These are phyloP conservation scores for Urostyla sp. DNA, from an alignment of 73 alveolate genomes.

Conservation along the genomic window DNA sequence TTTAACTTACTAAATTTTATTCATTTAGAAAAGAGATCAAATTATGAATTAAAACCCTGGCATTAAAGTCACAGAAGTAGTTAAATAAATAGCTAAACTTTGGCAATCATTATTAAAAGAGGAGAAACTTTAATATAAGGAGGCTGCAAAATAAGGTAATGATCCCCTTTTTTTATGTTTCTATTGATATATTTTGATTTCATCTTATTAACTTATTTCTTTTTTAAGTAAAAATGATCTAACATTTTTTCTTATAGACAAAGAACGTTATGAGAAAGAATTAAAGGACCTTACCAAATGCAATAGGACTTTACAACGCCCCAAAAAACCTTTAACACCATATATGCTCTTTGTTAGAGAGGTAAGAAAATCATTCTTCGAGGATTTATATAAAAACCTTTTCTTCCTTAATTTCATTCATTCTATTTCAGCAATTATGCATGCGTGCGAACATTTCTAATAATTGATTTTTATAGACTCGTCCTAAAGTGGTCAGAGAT, in stretches of 20 bases:
- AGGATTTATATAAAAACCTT: neutral
- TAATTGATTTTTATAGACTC: no score
- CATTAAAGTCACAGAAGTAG: conserved; percentile 44
- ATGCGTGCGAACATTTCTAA: no score
- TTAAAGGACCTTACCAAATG: conserved; percentile 36
- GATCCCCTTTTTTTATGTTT: neutral
- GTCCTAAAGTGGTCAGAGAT: conserved; percentile 46
- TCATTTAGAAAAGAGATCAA: conserved; percentile 35
- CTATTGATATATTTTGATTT: neutral
- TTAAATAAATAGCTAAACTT: conserved; percentile 21
- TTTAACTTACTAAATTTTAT: neutral
- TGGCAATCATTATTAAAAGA: conserved; percentile 37
- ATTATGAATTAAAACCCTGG: conserved; percentile 47
- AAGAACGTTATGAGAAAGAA: conserved; percentile 40
- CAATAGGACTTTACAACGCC: conserved; percentile 12
- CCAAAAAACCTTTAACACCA: conserved; percentile 53
- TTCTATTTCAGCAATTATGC: no score
- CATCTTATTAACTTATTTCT: no score
- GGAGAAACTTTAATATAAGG: conserved; percentile 32
- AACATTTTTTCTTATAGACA: conserved; percentile 7
- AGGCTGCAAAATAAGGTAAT: conserved; percentile 44
- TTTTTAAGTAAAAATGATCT: no score
- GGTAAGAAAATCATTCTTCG: neutral
- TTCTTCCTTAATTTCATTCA: no score
- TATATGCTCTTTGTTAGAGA: conserved; percentile 61